Evolutionary conservation across 352 stramenopile species (phyloP), one percentile per base, ranked within the genome.

Genomic region (Phytophthora sp.): DNA sequence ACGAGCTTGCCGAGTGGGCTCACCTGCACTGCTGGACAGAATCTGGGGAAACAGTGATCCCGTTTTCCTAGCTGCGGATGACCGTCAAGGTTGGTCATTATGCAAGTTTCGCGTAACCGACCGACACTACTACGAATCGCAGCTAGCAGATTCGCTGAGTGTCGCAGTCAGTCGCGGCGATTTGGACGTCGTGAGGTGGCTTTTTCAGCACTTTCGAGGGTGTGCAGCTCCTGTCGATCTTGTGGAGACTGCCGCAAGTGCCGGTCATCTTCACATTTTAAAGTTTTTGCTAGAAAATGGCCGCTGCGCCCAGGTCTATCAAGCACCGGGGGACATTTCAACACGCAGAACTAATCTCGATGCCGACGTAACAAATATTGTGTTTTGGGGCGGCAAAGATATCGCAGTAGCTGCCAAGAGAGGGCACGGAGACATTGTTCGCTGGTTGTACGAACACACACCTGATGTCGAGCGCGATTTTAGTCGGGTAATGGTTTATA

Each of bases 21-120:
- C 57, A 21, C 33, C 60, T 15, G 51, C 35, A 8, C 45, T 72
- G 24, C 26, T 72, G 23, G 24, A 63, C 30, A 41, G 64, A 57
- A 72, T 72, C 44, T 72, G 57, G 57, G 51, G 46, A 33, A 59
- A 18, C 44, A 72, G 57, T 50, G 35, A 68, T 20, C 63, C 57
- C 33, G 18, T 24, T 13, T 16, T 52, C 16, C 56, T 29, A 51
- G 49, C 47, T 38, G 23, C 38, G 3, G 30, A 52, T 20, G 31
- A 58, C 21, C 21, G 24, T 49, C 41, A 54, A 26, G 20, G 20
- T 12, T 73, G 59, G 66, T 61, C 58, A 24, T 47, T 69, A 7
- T 57, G 51, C 24, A 69, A 58, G 7, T 62, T 69, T 47, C 59
- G 41, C 11, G 36, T 38, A 57, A 16, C 59, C 3, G 59, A 73